phyloP scores from a whole-genome alignment of 345 rosid species.

The Tarenaya hassleriana region DNA sequence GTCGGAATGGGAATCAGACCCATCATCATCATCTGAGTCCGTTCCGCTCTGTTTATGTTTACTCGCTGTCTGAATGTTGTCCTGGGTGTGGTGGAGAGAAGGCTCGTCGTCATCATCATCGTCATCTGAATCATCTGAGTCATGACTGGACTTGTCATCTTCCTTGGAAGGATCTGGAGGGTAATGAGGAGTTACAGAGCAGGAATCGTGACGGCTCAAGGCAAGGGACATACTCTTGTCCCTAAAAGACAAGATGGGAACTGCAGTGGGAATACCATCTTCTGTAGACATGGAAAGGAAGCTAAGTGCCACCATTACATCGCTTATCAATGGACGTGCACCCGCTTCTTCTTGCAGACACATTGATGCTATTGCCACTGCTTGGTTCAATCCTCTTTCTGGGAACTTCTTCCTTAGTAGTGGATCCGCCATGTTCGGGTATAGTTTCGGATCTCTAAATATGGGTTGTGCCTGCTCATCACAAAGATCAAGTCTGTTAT shows the following conservation, averaged over 20 bases:
- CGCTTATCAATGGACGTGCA: slow-evolving; percentile 75
- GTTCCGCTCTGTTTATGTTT: too few relatives aligned
- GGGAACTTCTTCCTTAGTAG: slow-evolving; percentile 40
- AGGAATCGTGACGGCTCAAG: slow-evolving; percentile 25
- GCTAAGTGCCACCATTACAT: slow-evolving; percentile 58
- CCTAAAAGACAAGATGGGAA: slow-evolving; percentile 24
- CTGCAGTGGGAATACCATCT: slow-evolving; percentile 24
- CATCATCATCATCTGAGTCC: slow-evolving; percentile 22
- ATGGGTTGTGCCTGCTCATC: slow-evolving; percentile 54
- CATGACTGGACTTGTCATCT: too few relatives aligned
- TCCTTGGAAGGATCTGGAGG: background rate
- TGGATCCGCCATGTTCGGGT: slow-evolving; percentile 74
- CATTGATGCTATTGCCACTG: slow-evolving; percentile 84
- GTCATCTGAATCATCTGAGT: too few relatives aligned
- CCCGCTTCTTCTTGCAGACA: slow-evolving; percentile 69
- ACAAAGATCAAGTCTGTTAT: too few relatives aligned
- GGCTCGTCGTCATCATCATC: too few relatives aligned
- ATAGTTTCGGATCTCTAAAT: slow-evolving; percentile 61
- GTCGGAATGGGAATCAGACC: slow-evolving; percentile 17
- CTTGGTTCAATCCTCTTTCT: slow-evolving; percentile 68
- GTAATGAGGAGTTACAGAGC: background rate
- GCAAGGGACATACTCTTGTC: slow-evolving; percentile 32
- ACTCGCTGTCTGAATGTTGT: too few relatives aligned
- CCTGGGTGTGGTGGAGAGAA: too few relatives aligned
- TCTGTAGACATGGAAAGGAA: slow-evolving; percentile 43